A percentile compares a stretch with the other conserved stretches of the same genome.
Conservation (phyloP, 2,329 filamentous ascomycete species). For the Nemania sp. region DNA sequence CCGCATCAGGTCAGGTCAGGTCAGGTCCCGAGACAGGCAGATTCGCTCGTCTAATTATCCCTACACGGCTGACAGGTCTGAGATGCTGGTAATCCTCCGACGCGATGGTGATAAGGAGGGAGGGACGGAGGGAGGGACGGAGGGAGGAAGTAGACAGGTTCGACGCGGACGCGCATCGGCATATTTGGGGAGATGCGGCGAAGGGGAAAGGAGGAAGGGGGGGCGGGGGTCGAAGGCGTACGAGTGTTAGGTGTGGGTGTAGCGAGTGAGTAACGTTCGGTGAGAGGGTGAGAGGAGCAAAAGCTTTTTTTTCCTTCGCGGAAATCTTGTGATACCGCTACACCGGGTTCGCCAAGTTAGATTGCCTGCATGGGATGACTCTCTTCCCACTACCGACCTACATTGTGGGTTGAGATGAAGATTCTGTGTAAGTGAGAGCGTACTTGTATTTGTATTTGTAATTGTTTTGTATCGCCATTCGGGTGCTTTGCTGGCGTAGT, state of each 20-base stretch:
- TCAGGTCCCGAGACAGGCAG: conserved; percentile 48
- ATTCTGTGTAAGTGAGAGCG: conserved; percentile 1
- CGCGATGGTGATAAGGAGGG: too few relatives aligned
- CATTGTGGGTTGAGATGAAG: background rate
- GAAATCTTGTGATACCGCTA: background rate
- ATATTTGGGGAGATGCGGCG: background rate
- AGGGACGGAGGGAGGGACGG: too few relatives aligned
- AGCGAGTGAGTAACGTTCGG: too few relatives aligned
- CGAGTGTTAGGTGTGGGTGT: background rate
- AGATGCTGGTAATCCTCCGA: conserved; percentile 30
- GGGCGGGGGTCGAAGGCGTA: too few relatives aligned
- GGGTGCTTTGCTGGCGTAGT: background rate
- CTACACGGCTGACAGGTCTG: conserved; percentile 27
- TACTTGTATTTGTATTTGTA: too few relatives aligned
- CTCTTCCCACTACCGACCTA: background rate
- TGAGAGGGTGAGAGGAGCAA: background rate
- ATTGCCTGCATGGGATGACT: background rate
- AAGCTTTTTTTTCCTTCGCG: background rate
- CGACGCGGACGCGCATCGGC: background rate
- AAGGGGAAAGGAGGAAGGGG: too few relatives aligned
- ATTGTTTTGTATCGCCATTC: conserved; percentile 4
- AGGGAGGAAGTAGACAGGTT: too few relatives aligned
- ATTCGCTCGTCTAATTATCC: conserved; percentile 47
- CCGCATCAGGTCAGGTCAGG: conserved; percentile 38
- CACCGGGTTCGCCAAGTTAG: background rate